Percentiles rank a stretch among this genome's conserved stretches.
These are phyloP conservation scores for Clitopilus passeckerianus DNA, from an alignment of 768 basidiomycete genomes.

Conservation along the genomic window DNA sequence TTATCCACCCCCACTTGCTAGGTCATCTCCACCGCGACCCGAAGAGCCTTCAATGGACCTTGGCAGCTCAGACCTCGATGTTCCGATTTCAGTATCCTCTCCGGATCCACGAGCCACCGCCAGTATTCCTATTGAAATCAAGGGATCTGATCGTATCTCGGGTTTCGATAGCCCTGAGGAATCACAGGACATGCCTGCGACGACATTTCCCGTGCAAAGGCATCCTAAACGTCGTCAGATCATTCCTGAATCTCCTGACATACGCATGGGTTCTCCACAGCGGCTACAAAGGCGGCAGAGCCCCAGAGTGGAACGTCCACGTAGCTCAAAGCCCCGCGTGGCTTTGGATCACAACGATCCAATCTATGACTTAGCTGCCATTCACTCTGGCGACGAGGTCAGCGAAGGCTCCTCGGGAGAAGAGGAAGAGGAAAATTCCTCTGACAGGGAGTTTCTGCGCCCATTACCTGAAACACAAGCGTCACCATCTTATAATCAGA, in stretches of 20 bases:
- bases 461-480: slow-evolving; percentile 63
- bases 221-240: neutral
- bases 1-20: neutral
- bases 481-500: slow-evolving; percentile 71
- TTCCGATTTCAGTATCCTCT: neutral
- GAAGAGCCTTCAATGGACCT: neutral
- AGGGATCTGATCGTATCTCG: neutral
- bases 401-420: slow-evolving; percentile 56
- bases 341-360: slow-evolving; percentile 16
- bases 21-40: neutral
- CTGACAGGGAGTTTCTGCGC: slow-evolving; percentile 63
- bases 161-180: neutral
- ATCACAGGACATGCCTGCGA: neutral
- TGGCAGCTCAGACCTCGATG: neutral
- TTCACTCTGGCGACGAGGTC: slow-evolving; percentile 77
- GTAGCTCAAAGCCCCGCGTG: slow-evolving; percentile 2
- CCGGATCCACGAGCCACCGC: neutral
- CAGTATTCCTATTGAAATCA: neutral
- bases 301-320: slow-evolving; percentile 1
- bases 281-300: slow-evolving; percentile 22
- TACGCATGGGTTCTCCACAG: neutral
- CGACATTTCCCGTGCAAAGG: neutral
- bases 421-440: slow-evolving; percentile 60
- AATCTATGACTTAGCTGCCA: slow-evolving; percentile 66
- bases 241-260: slow-evolving; percentile 24